A percentile compares a stretch with the other conserved stretches of the same genome.
Conservation (phyloP, 2,329 filamentous ascomycete species). For the Sporothrix euskadiensis region DNA sequence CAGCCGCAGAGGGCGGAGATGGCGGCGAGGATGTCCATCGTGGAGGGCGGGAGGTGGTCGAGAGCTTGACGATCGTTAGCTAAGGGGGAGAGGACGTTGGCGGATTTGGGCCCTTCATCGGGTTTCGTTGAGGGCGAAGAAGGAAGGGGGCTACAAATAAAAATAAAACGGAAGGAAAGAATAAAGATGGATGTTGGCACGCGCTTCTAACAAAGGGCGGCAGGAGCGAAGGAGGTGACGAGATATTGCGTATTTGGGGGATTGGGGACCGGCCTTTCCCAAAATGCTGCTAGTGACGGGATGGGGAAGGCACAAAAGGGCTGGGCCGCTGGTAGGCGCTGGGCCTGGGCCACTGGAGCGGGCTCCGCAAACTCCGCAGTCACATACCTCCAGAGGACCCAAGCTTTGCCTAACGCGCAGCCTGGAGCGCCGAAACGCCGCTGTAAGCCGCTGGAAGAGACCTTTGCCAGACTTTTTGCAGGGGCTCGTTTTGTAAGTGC, state of each 20-base stretch:
- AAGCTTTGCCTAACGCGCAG: constrained; percentile 3
- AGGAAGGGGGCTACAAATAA: not conserved
- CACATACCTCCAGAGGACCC: not conserved
- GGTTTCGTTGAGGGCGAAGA: not conserved
- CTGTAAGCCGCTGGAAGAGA: constrained; percentile 13
- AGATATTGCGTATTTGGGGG: not conserved
- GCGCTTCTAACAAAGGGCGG: not conserved
- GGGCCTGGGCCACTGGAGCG: not conserved
- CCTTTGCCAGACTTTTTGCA: not conserved
- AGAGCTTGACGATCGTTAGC: not conserved
- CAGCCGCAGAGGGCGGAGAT: constrained; percentile 67
- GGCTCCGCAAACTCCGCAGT: not conserved
- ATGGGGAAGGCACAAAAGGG: not conserved
- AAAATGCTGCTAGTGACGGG: not conserved
- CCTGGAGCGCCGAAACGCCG: not conserved
- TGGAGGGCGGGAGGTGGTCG: not conserved
- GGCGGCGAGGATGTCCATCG: constrained; percentile 45
- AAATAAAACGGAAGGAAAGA: not conserved
- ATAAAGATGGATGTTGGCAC: not conserved
- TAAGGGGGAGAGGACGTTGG: not conserved
- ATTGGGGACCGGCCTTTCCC: not conserved
- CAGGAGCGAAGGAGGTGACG: not conserved
- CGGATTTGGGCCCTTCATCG: not conserved
- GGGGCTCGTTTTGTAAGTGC: not conserved
- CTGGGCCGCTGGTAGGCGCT: not conserved